Percentiles rank a stretch among this genome's conserved stretches.
phyloP scores from a whole-genome alignment of 1,284 basidiomycete genomes.

The Naganishia sp. region DNA sequence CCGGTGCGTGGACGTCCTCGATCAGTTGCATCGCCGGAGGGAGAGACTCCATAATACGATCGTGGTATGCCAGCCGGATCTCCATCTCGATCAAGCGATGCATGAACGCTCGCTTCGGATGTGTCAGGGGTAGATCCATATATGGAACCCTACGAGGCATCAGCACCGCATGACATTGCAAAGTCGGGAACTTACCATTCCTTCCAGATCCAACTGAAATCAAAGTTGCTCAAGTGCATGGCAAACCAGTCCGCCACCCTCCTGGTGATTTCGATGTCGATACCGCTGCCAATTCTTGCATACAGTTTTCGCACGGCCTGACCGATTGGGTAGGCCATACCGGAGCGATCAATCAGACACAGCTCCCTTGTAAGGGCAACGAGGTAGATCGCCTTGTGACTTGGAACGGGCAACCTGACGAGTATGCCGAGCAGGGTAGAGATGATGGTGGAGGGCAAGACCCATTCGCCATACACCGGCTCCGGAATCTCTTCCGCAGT shows the following conservation, averaged over 20 bases:
- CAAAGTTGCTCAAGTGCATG: constrained; percentile 95
- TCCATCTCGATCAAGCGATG: constrained; percentile 87
- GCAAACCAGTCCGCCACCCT: constrained; percentile 94
- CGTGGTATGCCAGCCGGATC: constrained; percentile 88
- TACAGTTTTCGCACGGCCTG: constrained; percentile 91
- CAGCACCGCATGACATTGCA: constrained; percentile 14
- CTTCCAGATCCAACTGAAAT: constrained; percentile 99
- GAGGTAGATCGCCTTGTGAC: constrained; percentile 82
- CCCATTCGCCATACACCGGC: constrained; percentile 30
- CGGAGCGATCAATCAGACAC: constrained; percentile 85
- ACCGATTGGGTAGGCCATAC: constrained; percentile 93
- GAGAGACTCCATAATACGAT: constrained; percentile 85
- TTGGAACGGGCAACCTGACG: constrained; percentile 74
- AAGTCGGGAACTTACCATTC: constrained; percentile 72
- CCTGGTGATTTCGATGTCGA: constrained; percentile 79
- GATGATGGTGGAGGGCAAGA: constrained; percentile 44
- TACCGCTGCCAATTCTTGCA: constrained; percentile 62
- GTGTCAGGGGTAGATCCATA: constrained; percentile 66
- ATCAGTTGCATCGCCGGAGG: constrained; percentile 68
- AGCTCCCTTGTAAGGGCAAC: constrained; percentile 86
- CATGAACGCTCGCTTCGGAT: constrained; percentile 85
- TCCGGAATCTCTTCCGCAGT: constrained; percentile 6
- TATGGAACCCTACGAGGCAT: constrained; percentile 74
- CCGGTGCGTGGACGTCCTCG: constrained; percentile 57
- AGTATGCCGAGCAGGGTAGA: constrained; percentile 70